Base-by-base conservation (phyloP, 306 rosid genomes). In the Quercus suber region DNA sequence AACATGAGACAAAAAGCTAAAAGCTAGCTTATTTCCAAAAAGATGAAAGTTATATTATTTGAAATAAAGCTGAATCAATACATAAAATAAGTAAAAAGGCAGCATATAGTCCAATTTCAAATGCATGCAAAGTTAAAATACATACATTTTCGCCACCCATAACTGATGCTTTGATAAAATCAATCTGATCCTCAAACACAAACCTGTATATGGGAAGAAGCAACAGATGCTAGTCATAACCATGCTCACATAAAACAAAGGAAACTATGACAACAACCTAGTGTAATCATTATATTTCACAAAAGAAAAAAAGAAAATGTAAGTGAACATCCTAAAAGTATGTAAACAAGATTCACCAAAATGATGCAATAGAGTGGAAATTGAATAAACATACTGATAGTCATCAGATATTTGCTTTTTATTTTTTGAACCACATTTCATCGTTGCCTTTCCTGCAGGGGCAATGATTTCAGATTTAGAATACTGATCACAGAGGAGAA, bases 141-240 rank as follows among this genome's bases (percentile, higher is more conserved):
- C 21, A 82, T 89, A 94, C 94, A 86, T 88, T 78, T 76, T 95
- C 99, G 15, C 99, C 99, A 63, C 86, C 97, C 87, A 95, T 92
- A 55, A 93, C 98, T 3, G 98, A 85, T 55, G 88, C 94, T 86
- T 91, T 95, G 83, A 95, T 91, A 86, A 95, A 92, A 43, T 93
- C 98, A 84, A 95, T 95, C 82, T 95, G 99, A 81, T 93, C 98
- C 88, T 93, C 99, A 73, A 93, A 95, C 25, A 95, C 99, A 82
- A 80, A 90, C 86, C 97, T 92, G 76, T 75, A 81, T 45, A 74
- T 53, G 73, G 51, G 87, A 72, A 73, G 61, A 64, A 49, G 55
- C 31, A 69, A 51, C 5, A 69, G 37, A 61, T 41, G 86, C 81
- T 37, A 82, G 45, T 80, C 64, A 79, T 69, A 49, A 58, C 67